Base-by-base conservation (phyloP, 768 basidiomycete species). In the Leccinellum rugosiceps region DNA sequence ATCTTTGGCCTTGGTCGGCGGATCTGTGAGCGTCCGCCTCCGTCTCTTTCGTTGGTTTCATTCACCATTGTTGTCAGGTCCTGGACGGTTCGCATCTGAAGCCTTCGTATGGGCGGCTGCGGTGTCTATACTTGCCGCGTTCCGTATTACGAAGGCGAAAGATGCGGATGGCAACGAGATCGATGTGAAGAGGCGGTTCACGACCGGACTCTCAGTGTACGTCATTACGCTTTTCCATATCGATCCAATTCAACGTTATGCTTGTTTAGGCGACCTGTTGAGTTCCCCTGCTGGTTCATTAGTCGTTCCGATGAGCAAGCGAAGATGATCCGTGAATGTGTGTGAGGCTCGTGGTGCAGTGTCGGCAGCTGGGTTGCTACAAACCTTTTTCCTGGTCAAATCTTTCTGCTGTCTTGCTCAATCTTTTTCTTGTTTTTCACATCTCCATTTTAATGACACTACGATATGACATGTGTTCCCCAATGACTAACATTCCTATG, bases 1-100 rank as follows among this genome's bases (percentile, higher is more conserved):
- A 60, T 65, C 41, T 70, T 69, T 54, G 66, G 68, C 3, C 44
- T 68, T 34, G 68, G 68, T 32, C 52, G 64, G 25, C 64, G 68
- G 14, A 68, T 60, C n/a, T 68, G 68, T 68, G 43, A 46, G 60
- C 31, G 1, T 14, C 6, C 13, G 7, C 26, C 1, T 35, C 1
- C 3, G 14, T 14, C 14, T 5, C 34, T n/a, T 30, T 23, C 10
- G 19, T 25, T 10, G 30, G 4, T 52, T 3, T 17, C 26, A 25
- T 10, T 43, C 25, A 57, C 13, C 31, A 19, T 25, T 6, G 6
- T 14, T 4, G 3, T 13, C 6, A 58, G 61, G 60, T 14, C 68
- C 68, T 2, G 68, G 68, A 50, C 58, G 69, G 46, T 67, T 66
- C 35, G 56, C 58, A 6, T 53, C 65, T 17, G 67, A 70, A 38